Evolutionary conservation across 2,329 filamentous ascomycete genomes (phyloP), one percentile per base, ranked within the genome.

Genomic region (Raffaelea deltoideospora): DNA sequence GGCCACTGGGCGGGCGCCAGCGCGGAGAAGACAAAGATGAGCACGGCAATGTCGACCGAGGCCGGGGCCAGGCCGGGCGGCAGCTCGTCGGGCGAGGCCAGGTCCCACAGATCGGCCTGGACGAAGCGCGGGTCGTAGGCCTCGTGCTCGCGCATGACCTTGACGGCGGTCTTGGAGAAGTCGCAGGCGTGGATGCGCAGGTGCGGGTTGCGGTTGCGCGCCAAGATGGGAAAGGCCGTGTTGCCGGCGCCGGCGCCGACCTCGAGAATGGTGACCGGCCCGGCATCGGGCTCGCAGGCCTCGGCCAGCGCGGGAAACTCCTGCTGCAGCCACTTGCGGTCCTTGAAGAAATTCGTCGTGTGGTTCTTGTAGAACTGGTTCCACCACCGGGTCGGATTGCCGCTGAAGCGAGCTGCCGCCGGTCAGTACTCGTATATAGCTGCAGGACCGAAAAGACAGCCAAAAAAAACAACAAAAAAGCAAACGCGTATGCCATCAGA

Each of bases 331-430:
- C 90, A 98, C 56, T 96, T 96, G 45, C 90, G 74, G 54, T 98
- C 82, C 61, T 98, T 98, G 74, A 98, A 98, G 61, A 98, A 98
- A 53, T 96, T 96, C 50, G 79, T 73, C 17, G 82, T 83, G 59
- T 98, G 96, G 62, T 96, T 94, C 60, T 90, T 87, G 66, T 98
- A 98, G 61, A 98, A 98, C 38, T 81, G 63, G 52, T 98, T 90
- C 90, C 90, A 98, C 84, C 86, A 96, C 57, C 86, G 93, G 43
- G 84, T 87, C 1, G 90, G 90, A 45, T 92, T 74, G 32, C 69
- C 65, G 55, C 95, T 96, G 65, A 95, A 95, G 47, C 85, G 81
- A 49, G 64, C 76, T 81, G 50, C 49, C 2, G n/a, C 2, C 4
- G 22, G 17, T 26, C 13, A 26, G 35, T 32, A 30, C 6, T 10